Evolutionary conservation across 305 asterid species (phyloP).

Genomic region (Plantago coronopus): DNA sequence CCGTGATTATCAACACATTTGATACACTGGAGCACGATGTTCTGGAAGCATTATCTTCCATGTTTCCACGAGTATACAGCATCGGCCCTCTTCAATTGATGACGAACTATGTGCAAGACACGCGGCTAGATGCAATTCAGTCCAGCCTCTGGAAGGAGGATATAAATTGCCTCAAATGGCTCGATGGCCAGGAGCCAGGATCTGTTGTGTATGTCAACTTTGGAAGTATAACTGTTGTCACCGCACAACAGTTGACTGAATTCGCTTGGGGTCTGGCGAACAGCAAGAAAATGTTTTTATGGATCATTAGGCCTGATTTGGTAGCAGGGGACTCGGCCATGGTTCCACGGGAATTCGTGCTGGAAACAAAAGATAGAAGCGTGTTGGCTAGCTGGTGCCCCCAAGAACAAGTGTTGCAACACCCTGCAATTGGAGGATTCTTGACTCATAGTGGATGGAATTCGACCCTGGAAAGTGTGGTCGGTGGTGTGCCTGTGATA

Average conservation of each 20-base stretch:
- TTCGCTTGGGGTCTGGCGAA: conserved; percentile 43
- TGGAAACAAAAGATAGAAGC: conserved; percentile 30
- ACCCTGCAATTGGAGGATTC: conserved; percentile 27
- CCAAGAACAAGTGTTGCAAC: conserved; percentile 29
- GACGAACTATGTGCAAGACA: conserved; percentile 18
- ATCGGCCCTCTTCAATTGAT: conserved; percentile 36
- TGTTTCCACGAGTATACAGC: conserved; percentile 17
- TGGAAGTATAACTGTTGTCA: conserved; percentile 37
- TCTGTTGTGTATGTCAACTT: conserved; percentile 41
- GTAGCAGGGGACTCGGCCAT: conserved; percentile 29
- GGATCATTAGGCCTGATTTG: conserved; percentile 36
- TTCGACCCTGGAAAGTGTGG: conserved; percentile 27
- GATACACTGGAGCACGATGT: conserved; percentile 35
- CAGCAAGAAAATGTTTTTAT: conserved; percentile 26
- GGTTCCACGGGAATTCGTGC: conserved; percentile 29
- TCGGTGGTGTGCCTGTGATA: conserved; percentile 28
- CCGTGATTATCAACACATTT: conserved; percentile 44
- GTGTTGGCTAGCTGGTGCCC: conserved; percentile 30
- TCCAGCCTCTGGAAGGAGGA: conserved; percentile 42
- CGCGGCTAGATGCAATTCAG: conserved; percentile 7
- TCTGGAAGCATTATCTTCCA: conserved; percentile 22
- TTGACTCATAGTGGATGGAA: conserved; percentile 41
- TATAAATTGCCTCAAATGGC: conserved; percentile 31
- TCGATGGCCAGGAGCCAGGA: conserved; percentile 27
- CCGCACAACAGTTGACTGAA: conserved; percentile 28